Conservation (phyloP, 1,139 yeast genomes). For the Pneumocystis oryctolagi region DNA sequence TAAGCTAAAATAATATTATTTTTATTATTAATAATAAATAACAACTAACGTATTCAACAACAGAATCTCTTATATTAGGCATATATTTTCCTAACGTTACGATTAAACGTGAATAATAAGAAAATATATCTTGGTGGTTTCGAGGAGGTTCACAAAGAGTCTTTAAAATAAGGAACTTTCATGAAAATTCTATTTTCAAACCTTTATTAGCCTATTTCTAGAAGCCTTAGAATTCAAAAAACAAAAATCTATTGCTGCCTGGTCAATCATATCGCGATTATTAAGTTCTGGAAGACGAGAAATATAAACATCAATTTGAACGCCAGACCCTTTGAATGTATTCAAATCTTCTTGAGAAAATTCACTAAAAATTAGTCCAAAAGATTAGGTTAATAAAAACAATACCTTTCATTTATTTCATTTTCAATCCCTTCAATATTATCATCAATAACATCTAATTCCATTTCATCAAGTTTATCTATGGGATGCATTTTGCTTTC, state of each 20-base stretch:
- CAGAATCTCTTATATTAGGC: constrained; percentile 40
- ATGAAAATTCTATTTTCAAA: neutral
- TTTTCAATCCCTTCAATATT: constrained; percentile 12
- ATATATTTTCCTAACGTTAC: constrained; percentile 41
- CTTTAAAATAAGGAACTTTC: constrained; percentile 12
- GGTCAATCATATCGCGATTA: constrained; percentile 41
- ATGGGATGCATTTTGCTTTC: neutral
- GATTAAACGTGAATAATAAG: constrained; percentile 50
- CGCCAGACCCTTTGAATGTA: constrained; percentile 11
- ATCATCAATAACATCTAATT: constrained; percentile 13
- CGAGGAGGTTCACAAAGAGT: constrained; percentile 31
- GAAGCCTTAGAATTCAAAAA: constrained; percentile 60
- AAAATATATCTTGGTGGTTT: constrained; percentile 22
- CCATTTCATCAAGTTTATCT: constrained; percentile 2
- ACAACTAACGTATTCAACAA: constrained; percentile 42
- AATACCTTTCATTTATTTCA: constrained; percentile 11
- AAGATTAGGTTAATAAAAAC: neutral
- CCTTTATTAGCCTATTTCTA: constrained; percentile 38
- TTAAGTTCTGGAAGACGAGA: constrained; percentile 24
- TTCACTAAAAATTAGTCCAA: neutral
- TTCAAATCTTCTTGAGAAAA: constrained; percentile 6
- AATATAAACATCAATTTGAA: constrained; percentile 16
- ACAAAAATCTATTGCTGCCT: constrained; percentile 44
- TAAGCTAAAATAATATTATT: neutral
- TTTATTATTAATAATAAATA: constrained; percentile 20